phyloP scores from a whole-genome alignment of 352 stramenopile genomes.

The Globisporangium irregulare region DNA sequence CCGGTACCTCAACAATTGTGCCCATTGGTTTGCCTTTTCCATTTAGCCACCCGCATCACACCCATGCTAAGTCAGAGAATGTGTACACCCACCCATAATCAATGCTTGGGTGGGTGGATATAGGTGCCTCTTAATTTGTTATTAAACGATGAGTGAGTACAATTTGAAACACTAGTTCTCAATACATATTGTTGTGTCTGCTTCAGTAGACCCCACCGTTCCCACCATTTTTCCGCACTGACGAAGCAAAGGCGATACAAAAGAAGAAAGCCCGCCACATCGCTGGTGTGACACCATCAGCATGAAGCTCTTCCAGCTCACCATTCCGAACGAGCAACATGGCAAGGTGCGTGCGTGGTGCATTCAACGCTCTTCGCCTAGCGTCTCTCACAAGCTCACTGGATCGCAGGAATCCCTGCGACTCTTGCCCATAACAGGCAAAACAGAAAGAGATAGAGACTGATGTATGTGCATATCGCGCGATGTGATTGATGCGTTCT shows the following conservation, averaged over 20 bases:
- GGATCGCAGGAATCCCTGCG: background rate
- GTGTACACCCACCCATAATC: no score
- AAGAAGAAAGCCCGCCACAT: background rate
- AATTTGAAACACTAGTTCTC: no score
- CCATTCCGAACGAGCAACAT: conserved; percentile 81
- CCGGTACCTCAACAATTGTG: no score
- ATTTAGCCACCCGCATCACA: no score
- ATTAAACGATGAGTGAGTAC: no score
- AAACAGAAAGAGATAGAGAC: background rate
- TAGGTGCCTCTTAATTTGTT: no score
- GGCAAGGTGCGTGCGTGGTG: conserved; percentile 36
- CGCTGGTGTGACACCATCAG: background rate
- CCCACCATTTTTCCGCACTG: background rate
- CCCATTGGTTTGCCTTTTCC: no score
- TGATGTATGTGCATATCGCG: background rate
- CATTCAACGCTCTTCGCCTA: no score
- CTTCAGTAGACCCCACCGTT: background rate
- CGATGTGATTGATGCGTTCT: background rate
- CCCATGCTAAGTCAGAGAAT: no score
- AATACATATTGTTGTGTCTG: background rate
- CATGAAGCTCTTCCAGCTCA: conserved; percentile 90
- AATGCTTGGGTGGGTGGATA: no score
- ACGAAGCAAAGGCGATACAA: background rate
- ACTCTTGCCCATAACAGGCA: background rate
- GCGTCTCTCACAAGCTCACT: background rate